These are phyloP conservation scores for Mucor indicus DNA, from an alignment of 371 early-diverging fungal species.

Conservation along the genomic window DNA sequence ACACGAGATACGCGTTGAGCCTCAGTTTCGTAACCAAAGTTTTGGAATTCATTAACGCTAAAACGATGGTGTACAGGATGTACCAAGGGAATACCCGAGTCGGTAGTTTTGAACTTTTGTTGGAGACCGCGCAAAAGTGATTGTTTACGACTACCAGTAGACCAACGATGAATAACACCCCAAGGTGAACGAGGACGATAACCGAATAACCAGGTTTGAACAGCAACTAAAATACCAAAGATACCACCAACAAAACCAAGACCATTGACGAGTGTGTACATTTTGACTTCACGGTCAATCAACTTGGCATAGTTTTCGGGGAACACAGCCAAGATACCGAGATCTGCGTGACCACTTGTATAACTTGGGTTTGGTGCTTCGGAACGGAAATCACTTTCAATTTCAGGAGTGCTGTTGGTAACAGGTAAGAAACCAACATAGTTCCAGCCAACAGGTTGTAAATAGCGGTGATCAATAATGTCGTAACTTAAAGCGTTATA, in stretches of 20 bases:
- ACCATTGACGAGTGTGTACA: constrained; percentile 46
- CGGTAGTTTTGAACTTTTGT: constrained; percentile 35
- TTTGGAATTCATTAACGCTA: constrained; percentile 28
- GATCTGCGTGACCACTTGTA: constrained; percentile 21
- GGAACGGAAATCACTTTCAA: constrained; percentile 36
- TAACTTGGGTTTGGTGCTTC: constrained; percentile 45
- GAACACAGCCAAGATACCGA: constrained; percentile 30
- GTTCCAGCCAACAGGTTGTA: constrained; percentile 45
- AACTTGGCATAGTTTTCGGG: constrained; percentile 22
- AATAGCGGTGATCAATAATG: constrained; percentile 37
- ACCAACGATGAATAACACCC: constrained; percentile 53
- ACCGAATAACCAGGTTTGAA: constrained; percentile 51
- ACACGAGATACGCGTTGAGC: constrained; percentile 30
- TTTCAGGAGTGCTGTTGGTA: constrained; percentile 38
- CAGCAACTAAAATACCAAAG: constrained; percentile 42
- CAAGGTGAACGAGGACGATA: constrained; percentile 48
- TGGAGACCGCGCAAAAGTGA: constrained; percentile 40
- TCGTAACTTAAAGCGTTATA: constrained; percentile 40
- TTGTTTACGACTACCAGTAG: constrained; percentile 41
- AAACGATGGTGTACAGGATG: constrained; percentile 47
- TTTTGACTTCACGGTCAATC: constrained; percentile 41
- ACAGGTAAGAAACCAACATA: constrained; percentile 49
- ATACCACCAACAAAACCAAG: constrained; percentile 52
- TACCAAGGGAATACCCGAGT: constrained; percentile 43
- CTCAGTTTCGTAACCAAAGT: constrained; percentile 24